Conservation (phyloP, 2,329 filamentous ascomycete genomes). For the Colletotrichum higginsianum region DNA sequence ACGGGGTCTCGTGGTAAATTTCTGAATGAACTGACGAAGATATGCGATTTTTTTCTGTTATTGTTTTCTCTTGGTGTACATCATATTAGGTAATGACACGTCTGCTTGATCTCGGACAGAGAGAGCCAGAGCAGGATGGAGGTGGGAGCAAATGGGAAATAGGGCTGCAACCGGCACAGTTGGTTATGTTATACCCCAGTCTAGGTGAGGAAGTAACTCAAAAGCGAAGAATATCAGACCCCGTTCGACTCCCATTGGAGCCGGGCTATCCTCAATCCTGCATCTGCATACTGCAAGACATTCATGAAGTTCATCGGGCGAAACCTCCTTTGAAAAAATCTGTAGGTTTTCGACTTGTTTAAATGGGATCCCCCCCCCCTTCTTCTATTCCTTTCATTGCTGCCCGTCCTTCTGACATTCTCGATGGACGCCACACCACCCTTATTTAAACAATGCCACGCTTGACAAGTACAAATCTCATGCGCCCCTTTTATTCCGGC, state of each 20-base stretch:
- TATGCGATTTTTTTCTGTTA: background rate
- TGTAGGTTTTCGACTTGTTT: no score
- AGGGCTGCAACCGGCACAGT: background rate
- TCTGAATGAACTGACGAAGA: slow-evolving; percentile 38
- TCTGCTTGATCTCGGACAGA: background rate
- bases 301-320: background rate
- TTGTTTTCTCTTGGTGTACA: slow-evolving; percentile 6
- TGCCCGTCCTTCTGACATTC: background rate
- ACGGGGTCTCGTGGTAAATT: background rate
- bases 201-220: slow-evolving; percentile 13
- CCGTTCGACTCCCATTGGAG: background rate
- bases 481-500: slow-evolving; percentile 14
- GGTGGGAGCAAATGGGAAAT: background rate
- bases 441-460: no score
- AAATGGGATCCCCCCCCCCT: no score
- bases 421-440: background rate
- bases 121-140: background rate
- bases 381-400: background rate
- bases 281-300: background rate
- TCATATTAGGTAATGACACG: background rate
- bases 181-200: slow-evolving; percentile 26
- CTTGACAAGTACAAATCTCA: slow-evolving; percentile 4
- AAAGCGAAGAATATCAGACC: background rate
- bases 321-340: no score
- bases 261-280: background rate